Evolutionary conservation across 1,284 basidiomycete genomes (phyloP).

Genomic region (Retiboletus flavoniger): DNA sequence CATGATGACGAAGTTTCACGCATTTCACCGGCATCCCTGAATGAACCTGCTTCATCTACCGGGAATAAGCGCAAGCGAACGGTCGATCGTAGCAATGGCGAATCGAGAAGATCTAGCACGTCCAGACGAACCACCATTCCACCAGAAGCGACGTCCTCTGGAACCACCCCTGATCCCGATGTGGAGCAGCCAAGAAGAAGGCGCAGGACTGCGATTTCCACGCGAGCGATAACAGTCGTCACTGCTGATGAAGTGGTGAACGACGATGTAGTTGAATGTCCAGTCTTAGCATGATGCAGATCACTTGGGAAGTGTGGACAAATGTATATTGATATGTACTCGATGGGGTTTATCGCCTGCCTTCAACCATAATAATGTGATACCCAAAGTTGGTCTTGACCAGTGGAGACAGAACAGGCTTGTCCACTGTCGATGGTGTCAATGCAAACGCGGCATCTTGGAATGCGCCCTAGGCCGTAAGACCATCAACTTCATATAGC

Average conservation of each 20-base stretch:
- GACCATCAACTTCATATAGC: neutral
- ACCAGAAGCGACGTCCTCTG: slow-evolving; percentile 44
- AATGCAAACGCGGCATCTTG: slow-evolving; percentile 82
- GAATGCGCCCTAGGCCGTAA: slow-evolving; percentile 55
- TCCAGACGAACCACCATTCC: slow-evolving; percentile 40
- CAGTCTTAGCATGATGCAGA: slow-evolving; percentile 22
- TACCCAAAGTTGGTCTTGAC: slow-evolving; percentile 84
- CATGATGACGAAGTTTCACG: slow-evolving; percentile 69
- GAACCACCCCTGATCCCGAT: slow-evolving; percentile 64
- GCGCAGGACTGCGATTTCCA: slow-evolving; percentile 34
- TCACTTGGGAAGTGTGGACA: slow-evolving; percentile 9
- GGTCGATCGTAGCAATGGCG: slow-evolving; percentile 31
- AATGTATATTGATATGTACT: slow-evolving; percentile 27
- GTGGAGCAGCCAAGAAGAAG: slow-evolving; percentile 49
- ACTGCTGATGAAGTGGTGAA: slow-evolving; percentile 40
- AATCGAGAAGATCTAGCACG: slow-evolving; percentile 34
- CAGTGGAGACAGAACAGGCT: slow-evolving; percentile 65
- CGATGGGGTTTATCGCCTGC: slow-evolving; percentile 52
- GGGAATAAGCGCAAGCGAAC: slow-evolving; percentile 35
- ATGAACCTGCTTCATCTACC: slow-evolving; percentile 30
- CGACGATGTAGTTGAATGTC: slow-evolving; percentile 33
- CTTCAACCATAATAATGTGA: slow-evolving; percentile 87
- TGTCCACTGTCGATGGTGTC: slow-evolving; percentile 74
- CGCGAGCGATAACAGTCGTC: slow-evolving; percentile 37
- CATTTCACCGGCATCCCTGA: slow-evolving; percentile 33